Percentiles rank a stretch among this genome's conserved stretches.
Conservation (phyloP, 257 asterid species). For the Marsdenia floribunda region DNA sequence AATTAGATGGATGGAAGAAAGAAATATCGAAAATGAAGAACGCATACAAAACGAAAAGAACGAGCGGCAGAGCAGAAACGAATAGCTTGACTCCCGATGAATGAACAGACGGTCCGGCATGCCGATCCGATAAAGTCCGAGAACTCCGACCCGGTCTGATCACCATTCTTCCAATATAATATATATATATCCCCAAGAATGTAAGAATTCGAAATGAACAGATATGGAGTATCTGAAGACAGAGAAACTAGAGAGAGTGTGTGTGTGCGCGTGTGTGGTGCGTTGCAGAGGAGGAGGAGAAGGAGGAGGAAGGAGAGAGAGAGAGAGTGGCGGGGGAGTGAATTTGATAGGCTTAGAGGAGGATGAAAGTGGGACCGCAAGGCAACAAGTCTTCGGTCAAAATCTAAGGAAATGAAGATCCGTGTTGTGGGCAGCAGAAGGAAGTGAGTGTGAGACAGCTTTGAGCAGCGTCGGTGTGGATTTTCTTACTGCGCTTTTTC, state of each 20-base stretch:
- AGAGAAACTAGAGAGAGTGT: neutral
- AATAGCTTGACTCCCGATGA: constrained; percentile 20
- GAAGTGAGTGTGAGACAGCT: neutral
- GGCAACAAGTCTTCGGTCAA: neutral
- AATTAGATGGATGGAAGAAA: constrained; percentile 24
- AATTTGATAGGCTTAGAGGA: neutral
- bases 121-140: constrained; percentile 18
- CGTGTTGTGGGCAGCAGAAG: neutral
- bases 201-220: neutral
- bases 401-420: neutral
- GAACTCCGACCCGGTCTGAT: constrained; percentile 15
- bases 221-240: neutral
- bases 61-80: constrained; percentile 19
- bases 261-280: neutral
- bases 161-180: constrained; percentile 21
- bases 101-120: neutral
- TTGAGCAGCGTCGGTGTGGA: neutral
- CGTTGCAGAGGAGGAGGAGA: neutral
- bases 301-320: neutral
- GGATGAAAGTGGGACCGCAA: constrained; percentile 4
- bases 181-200: neutral
- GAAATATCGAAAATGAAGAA: constrained; percentile 24
- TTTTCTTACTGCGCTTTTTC: neutral
- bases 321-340: neutral
- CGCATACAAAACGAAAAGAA: constrained; percentile 22